Conservation (phyloP, 164 flowering plant species). For the Tinospora cordifolia region DNA sequence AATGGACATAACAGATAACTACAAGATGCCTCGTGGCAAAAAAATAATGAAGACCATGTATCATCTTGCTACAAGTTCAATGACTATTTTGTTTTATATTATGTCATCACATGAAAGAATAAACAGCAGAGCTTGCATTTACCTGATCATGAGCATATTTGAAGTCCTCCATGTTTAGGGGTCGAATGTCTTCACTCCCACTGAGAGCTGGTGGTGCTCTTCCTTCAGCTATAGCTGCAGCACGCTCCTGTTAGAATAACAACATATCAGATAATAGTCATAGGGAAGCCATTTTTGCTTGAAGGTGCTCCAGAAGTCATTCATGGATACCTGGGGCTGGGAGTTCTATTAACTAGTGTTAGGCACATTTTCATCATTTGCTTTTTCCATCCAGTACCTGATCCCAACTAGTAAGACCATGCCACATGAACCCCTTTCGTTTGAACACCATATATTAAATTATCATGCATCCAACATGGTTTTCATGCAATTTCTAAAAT, state of each 20-base stretch:
- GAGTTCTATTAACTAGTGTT: background rate
- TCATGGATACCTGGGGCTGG: background rate
- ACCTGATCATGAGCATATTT: conserved; percentile 87
- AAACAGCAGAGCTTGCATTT: conserved; percentile 4
- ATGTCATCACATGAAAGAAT: too few relatives aligned
- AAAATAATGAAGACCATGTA: too few relatives aligned
- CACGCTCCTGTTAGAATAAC: conserved; percentile 48
- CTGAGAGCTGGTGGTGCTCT: conserved; percentile 69
- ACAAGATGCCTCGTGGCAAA: too few relatives aligned
- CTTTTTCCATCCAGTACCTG: background rate
- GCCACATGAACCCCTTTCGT: background rate
- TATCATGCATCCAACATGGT: background rate
- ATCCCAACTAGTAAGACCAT: background rate
- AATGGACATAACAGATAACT: too few relatives aligned
- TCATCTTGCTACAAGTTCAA: too few relatives aligned
- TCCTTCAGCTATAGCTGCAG: conserved; percentile 65
- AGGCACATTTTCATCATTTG: background rate
- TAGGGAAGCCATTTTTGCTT: background rate
- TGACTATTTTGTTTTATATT: background rate
- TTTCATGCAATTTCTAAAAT: background rate
- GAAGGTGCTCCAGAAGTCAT: background rate
- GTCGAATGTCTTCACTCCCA: conserved; percentile 65
- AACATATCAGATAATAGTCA: conserved; percentile 4
- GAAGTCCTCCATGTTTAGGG: conserved; percentile 70
- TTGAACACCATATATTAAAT: background rate